Conservation (phyloP, 257 asterid species). For the Craterostigma plantagineum region DNA sequence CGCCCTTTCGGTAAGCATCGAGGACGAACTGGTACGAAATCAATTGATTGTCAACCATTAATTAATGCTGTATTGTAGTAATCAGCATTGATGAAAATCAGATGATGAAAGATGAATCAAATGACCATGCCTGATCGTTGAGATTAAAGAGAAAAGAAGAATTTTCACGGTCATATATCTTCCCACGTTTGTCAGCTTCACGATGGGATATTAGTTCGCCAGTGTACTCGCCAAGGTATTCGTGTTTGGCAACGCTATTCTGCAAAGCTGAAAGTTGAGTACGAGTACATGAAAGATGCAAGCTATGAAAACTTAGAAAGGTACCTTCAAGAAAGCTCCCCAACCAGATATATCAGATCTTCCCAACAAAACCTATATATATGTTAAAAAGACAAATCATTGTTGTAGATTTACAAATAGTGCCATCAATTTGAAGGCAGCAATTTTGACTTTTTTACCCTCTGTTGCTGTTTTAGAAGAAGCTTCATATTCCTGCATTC, state of each 20-base stretch:
- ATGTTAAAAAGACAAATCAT: neutral
- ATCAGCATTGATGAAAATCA: neutral
- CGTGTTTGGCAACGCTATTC: conserved; percentile 83
- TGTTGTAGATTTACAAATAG: neutral
- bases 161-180: conserved; percentile 88
- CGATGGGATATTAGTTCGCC: conserved; percentile 92
- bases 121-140: conserved; percentile 57
- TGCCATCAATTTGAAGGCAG: no score
- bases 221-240: conserved; percentile 93
- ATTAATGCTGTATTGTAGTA: neutral
- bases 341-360: conserved; percentile 92
- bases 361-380: conserved; percentile 67
- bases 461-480: conserved; percentile 84
- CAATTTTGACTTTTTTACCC: conserved; percentile 24
- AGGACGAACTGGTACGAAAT: conserved; percentile 62
- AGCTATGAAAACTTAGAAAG: no score
- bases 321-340: conserved; percentile 99
- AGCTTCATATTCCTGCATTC: conserved; percentile 98
- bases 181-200: conserved; percentile 99
- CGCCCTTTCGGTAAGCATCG: conserved; percentile 82
- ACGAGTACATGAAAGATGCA: no score
- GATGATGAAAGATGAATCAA: neutral
- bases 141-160: conserved; percentile 84
- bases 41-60: conserved; percentile 1
- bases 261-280: conserved; percentile 15